Percentiles rank a stretch among this genome's conserved stretches.
Conservation (phyloP, 106 monocot genomes). For the Iris macrosiphon region DNA sequence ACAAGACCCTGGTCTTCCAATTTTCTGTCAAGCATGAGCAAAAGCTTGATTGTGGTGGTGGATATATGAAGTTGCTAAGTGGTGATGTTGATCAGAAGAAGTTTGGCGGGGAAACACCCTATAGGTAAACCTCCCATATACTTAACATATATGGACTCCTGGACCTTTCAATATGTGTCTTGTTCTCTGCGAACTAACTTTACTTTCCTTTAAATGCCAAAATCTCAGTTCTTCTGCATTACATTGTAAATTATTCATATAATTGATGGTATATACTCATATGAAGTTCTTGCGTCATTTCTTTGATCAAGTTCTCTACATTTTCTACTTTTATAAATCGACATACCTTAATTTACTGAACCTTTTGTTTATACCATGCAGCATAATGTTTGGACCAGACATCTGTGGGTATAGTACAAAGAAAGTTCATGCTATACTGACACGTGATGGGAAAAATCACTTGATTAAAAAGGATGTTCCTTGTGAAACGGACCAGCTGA, state of each 20-base stretch:
- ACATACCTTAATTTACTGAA: background rate
- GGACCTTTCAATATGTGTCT: no score
- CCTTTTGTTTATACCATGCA: slow-evolving; percentile 15
- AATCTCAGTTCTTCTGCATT: no score
- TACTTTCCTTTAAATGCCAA: no score
- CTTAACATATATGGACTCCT: background rate
- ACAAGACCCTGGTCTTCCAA: slow-evolving; percentile 27
- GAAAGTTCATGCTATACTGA: slow-evolving; percentile 63
- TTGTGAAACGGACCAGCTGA: slow-evolving; percentile 63
- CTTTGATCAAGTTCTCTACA: background rate
- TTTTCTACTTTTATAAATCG: background rate
- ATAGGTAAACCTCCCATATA: slow-evolving; percentile 10
- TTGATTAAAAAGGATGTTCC: slow-evolving; percentile 53
- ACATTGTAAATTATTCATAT: no score
- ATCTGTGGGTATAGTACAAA: slow-evolving; percentile 55
- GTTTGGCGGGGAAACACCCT: slow-evolving; percentile 28
- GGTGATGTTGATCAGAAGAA: slow-evolving; percentile 31
- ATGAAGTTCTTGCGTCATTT: background rate
- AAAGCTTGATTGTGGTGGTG: slow-evolving; percentile 31
- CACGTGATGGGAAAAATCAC: slow-evolving; percentile 54
- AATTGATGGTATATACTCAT: no score
- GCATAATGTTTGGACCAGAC: slow-evolving; percentile 77
- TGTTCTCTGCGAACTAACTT: no score
- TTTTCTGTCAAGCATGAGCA: slow-evolving; percentile 33
- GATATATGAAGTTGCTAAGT: slow-evolving; percentile 27